phyloP scores from a whole-genome alignment of 768 basidiomycete genomes.

The Sutorius australiensis region DNA sequence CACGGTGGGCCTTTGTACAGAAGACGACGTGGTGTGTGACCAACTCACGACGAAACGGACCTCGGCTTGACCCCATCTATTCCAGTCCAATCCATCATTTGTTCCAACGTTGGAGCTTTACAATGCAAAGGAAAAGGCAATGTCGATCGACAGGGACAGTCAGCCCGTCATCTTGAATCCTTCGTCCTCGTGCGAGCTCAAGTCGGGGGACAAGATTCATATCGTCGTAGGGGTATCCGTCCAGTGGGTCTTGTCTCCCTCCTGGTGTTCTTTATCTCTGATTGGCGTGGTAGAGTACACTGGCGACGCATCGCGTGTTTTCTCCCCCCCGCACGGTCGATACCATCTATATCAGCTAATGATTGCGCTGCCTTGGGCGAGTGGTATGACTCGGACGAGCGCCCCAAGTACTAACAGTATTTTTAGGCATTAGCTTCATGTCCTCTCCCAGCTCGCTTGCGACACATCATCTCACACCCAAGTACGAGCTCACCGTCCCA shows the following conservation, averaged over 20 bases:
- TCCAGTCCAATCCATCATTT: constrained; percentile 47
- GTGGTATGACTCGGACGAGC: constrained; percentile 16
- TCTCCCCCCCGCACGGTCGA: constrained; percentile 34
- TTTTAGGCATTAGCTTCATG: constrained; percentile 50
- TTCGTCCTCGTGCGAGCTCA: constrained; percentile 38
- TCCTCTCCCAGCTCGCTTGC: constrained; percentile 41
- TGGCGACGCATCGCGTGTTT: constrained; percentile 55
- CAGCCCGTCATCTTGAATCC: constrained; percentile 35
- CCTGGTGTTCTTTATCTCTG: neutral
- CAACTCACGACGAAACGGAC: neutral
- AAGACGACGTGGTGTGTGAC: constrained; percentile 53
- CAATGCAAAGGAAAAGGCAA: constrained; percentile 46
- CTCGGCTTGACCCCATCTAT: neutral
- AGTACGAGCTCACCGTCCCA: constrained; percentile 44
- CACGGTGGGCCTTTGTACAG: constrained; percentile 47
- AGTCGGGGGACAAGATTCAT: constrained; percentile 51
- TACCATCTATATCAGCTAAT: constrained; percentile 36
- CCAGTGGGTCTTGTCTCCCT: constrained; percentile 37
- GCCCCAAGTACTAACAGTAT: neutral
- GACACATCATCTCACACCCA: constrained; percentile 63
- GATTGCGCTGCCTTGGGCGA: constrained; percentile 54
- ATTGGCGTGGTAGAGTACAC: constrained; percentile 36
- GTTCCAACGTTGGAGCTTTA: constrained; percentile 47
- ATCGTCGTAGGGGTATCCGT: constrained; percentile 43
- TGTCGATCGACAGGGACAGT: constrained; percentile 39